Percentiles rank a stretch among this genome's conserved stretches.
Conservation (phyloP, 2,329 filamentous ascomycete genomes). For the Ceratocystis albifundus region DNA sequence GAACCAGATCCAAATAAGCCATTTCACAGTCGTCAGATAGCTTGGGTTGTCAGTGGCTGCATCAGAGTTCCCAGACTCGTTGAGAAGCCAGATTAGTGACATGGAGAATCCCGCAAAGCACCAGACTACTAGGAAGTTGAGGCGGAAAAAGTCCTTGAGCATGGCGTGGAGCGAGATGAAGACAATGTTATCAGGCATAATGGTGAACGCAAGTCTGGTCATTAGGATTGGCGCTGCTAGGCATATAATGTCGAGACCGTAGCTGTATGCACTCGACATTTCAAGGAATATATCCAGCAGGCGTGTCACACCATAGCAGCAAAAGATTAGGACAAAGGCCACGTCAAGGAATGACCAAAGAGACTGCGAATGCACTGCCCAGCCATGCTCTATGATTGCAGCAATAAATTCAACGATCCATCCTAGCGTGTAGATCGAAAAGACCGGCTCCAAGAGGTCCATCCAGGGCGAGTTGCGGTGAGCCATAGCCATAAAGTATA, state of each 20-base stretch:
- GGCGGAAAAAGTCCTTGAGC: conserved; percentile 59
- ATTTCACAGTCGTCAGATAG: conserved; percentile 53
- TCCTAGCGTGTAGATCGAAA: conserved; percentile 52
- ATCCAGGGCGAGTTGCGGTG: conserved; percentile 40
- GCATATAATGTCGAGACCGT: conserved; percentile 53
- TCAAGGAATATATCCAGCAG: conserved; percentile 42
- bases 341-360: conserved; percentile 65
- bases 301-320: conserved; percentile 48
- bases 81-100: conserved; percentile 53
- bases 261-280: conserved; percentile 35
- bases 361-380: conserved; percentile 61
- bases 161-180: conserved; percentile 63
- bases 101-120: conserved; percentile 63
- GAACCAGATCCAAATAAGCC: conserved; percentile 74
- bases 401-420: conserved; percentile 58
- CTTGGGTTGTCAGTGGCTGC: conserved; percentile 29
- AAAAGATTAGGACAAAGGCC: conserved; percentile 54
- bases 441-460: conserved; percentile 41
- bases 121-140: conserved; percentile 54
- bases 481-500: conserved; percentile 55
- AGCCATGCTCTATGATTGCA: conserved; percentile 52
- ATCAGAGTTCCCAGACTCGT: conserved; percentile 22
- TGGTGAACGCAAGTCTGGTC: conserved; percentile 58
- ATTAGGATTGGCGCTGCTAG: conserved; percentile 58
- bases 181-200: conserved; percentile 64